phyloP scores from a whole-genome alignment of 1,284 basidiomycete species.

The Phellopilus nigrolimitatus region DNA sequence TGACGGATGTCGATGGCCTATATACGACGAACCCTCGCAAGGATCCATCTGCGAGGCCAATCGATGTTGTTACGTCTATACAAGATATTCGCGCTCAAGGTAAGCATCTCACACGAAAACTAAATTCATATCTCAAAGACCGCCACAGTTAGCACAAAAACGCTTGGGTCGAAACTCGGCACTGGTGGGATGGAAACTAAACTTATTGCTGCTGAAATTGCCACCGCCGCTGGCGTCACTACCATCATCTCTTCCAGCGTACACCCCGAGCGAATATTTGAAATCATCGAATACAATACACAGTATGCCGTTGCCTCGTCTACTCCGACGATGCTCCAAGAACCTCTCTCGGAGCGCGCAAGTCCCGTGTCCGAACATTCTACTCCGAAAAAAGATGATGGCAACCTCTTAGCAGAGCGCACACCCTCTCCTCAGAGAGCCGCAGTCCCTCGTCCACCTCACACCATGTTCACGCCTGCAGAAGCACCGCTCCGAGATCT shows the following conservation, averaged over 20 bases:
- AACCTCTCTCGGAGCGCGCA: conserved; percentile 32
- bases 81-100: conserved; percentile 79
- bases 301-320: conserved; percentile 21
- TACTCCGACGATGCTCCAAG: conserved; percentile 32
- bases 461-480: conserved; percentile 85
- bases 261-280: conserved; percentile 72
- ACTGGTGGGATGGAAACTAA: conserved; percentile 99
- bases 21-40: conserved; percentile 95
- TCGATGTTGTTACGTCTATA: conserved; percentile 83
- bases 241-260: conserved; percentile 88
- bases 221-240: conserved; percentile 92
- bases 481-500: conserved; percentile 78
- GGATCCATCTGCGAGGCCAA: conserved; percentile 77
- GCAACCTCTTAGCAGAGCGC: background rate
- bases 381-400: conserved; percentile 1
- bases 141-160: conserved; percentile 78
- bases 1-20: conserved; percentile 95
- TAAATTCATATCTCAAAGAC: background rate
- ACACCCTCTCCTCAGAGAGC: conserved; percentile 10
- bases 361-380: conserved; percentile 30
- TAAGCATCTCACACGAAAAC: conserved; percentile 28
- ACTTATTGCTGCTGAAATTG: conserved; percentile 96
- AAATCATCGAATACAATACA: conserved; percentile 75
- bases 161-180: conserved; percentile 88
- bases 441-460: conserved; percentile 53